These are phyloP conservation scores for Raffaelea albimanens DNA, from an alignment of 2,329 filamentous ascomycete species.

Conservation along the genomic window DNA sequence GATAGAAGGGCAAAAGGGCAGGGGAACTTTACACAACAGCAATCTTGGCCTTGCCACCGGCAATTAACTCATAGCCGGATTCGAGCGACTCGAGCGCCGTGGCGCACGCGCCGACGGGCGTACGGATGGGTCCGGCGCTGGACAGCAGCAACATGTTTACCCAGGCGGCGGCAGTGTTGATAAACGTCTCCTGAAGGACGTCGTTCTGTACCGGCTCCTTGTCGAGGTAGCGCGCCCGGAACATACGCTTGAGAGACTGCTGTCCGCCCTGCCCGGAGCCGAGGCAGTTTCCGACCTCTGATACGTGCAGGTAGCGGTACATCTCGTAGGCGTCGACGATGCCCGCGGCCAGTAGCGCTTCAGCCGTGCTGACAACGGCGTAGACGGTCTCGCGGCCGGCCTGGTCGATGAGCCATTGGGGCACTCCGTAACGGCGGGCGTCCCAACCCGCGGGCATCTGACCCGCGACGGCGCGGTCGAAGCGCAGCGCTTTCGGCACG, in stretches of 20 bases:
- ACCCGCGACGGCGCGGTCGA: constrained; percentile 93
- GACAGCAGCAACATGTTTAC: constrained; percentile 98
- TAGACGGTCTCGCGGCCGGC: constrained; percentile 95
- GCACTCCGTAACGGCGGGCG: constrained; percentile 89
- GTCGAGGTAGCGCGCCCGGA: constrained; percentile 94
- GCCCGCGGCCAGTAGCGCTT: constrained; percentile 83
- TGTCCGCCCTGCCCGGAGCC: constrained; percentile 98
- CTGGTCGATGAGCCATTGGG: constrained; percentile 95
- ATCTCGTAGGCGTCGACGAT: constrained; percentile 99
- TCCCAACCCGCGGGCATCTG: constrained; percentile 98
- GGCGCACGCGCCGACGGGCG: constrained; percentile 92
- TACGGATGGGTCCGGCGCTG: constrained; percentile 96
- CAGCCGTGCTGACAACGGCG: constrained; percentile 86
- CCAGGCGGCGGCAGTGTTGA: constrained; percentile 99
- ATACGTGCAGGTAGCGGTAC: constrained; percentile 98
- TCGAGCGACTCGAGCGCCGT: constrained; percentile 96
- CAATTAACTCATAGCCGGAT: constrained; percentile 95
- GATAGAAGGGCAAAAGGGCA: no score
- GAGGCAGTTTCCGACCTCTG: constrained; percentile 95
- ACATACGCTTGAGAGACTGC: constrained; percentile 88
- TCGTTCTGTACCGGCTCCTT: constrained; percentile 98
- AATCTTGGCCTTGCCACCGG: constrained; percentile 94
- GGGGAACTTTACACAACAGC: no score
- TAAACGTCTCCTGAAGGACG: constrained; percentile 98
- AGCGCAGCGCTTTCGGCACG: constrained; percentile 94